Evolutionary conservation across 805 yeast species (phyloP), one percentile per base, ranked within the genome.

Genomic region (Wickerhamiella dianesei): DNA sequence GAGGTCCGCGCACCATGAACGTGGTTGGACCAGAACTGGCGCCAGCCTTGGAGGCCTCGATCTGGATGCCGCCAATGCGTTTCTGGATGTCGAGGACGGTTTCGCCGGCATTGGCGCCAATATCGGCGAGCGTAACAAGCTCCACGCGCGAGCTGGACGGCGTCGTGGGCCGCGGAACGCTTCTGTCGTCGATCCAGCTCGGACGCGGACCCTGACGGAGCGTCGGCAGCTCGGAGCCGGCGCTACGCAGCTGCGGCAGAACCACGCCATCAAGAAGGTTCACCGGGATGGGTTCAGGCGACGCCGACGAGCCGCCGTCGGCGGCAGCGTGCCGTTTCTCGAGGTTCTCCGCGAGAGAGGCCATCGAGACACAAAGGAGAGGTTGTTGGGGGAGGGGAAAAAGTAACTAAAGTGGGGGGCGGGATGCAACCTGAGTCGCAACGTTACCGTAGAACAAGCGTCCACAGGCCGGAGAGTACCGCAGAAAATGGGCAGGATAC

Each of bases 31-130:
- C 21, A 25, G 9, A 6, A 6, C 32, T 12, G 8, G 25, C 25
- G n/a, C 44, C 35, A 21, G 41, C 25, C 35, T 41, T 41, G 19
- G 35, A 41, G 4, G 44, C 35, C 20, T 21, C 35, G 20, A 21
- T 21, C 35, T n/a, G 35, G 18, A 41, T 20, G 5, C 35, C 44
- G 18, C 18, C 39, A 21, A 41, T 8, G n/a, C 13, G 35, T 16
- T 22, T n/a, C 19, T 22, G 44, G 20, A 41, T 22, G 17, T 39
- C 25, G 25, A 14, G n/a, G n/a, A 39, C 41, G 18, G 41, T 20
- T 5, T 18, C 18, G 41, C 16, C 41, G 6, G 41, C 41, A 39
- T 39, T 18, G n/a, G 41, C 6, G 25, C 20, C 20, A 12, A 39
- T 18, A 22, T 17, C n/a, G 25, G 21, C 16, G 21, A 39, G 25